phyloP scores from a whole-genome alignment of 148 eudicot genomes.

The Cornus controversa region DNA sequence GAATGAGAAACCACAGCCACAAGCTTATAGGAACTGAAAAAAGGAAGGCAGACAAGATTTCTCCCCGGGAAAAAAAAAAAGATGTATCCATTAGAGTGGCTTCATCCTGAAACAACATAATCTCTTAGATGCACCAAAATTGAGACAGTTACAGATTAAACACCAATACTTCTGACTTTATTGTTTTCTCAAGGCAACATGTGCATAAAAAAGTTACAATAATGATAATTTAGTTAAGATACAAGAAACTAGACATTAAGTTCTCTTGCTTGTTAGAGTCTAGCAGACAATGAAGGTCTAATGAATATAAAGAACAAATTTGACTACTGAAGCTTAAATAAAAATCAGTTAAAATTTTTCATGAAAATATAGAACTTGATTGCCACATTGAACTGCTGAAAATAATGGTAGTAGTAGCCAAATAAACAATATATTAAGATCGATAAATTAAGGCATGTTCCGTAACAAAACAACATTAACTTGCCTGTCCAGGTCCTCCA shows the following conservation, averaged over 20 bases:
- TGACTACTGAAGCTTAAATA: not conserved
- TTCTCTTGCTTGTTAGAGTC: too few species aligned
- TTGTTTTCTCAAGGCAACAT: too few species aligned
- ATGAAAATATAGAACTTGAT: not conserved
- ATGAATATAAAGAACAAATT: not conserved
- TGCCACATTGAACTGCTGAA: not conserved
- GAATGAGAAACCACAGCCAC: slow-evolving; percentile 4
- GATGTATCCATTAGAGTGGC: not conserved
- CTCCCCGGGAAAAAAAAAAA: too few species aligned
- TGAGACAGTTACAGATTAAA: not conserved
- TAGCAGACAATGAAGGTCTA: not conserved
- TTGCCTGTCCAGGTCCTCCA: slow-evolving; percentile 97
- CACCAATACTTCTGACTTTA: too few species aligned
- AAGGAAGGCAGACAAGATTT: not conserved
- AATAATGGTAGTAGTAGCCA: not conserved
- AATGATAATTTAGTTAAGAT: not conserved
- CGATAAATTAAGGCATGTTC: not conserved
- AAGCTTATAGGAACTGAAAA: not conserved
- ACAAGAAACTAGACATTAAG: too few species aligned
- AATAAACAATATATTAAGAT: not conserved
- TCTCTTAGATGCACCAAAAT: not conserved
- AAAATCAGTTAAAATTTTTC: not conserved
- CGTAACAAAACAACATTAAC: slow-evolving; percentile 12
- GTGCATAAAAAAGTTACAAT: not conserved
- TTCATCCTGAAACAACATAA: too few species aligned